These are phyloP conservation scores for Cyclotella choctawhatcheeana DNA, from an alignment of 108 stramenopile species.

Conservation along the genomic window DNA sequence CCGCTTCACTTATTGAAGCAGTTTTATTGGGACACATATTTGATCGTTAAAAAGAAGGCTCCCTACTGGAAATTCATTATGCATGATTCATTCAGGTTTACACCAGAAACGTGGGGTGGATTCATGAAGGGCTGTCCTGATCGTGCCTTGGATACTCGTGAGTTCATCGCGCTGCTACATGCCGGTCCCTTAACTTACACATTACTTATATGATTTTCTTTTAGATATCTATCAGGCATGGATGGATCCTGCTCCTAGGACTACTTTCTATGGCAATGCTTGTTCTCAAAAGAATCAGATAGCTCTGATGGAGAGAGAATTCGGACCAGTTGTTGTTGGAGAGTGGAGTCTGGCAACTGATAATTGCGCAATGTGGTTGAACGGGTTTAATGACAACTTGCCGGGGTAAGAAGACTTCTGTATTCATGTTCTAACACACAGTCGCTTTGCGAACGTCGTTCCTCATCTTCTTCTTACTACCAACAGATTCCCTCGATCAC, in stretches of 20 bases:
- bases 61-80: constrained; percentile 95
- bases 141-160: constrained; percentile 89
- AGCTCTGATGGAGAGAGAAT: constrained; percentile 79
- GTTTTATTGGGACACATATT: constrained; percentile 96
- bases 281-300: constrained; percentile 79
- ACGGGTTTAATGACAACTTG: constrained; percentile 93
- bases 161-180: background rate
- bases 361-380: constrained; percentile 95
- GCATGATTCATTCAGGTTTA: constrained; percentile 94
- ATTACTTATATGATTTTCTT: background rate
- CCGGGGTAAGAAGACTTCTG: too few species aligned
- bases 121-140: constrained; percentile 92
- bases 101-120: constrained; percentile 88
- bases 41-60: constrained; percentile 83
- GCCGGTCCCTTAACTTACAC: too few species aligned
- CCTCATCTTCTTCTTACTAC: background rate
- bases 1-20: constrained; percentile 75
- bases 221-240: constrained; percentile 94
- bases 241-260: constrained; percentile 79
- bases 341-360: constrained; percentile 96
- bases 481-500: constrained; percentile 53
- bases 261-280: constrained; percentile 79
- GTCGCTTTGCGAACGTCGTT: background rate
- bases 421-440: too few species aligned
- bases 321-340: constrained; percentile 89